Evolutionary conservation across 2,329 filamentous ascomycete species (phyloP).

Genomic region (Decorospora gaudefroyi): DNA sequence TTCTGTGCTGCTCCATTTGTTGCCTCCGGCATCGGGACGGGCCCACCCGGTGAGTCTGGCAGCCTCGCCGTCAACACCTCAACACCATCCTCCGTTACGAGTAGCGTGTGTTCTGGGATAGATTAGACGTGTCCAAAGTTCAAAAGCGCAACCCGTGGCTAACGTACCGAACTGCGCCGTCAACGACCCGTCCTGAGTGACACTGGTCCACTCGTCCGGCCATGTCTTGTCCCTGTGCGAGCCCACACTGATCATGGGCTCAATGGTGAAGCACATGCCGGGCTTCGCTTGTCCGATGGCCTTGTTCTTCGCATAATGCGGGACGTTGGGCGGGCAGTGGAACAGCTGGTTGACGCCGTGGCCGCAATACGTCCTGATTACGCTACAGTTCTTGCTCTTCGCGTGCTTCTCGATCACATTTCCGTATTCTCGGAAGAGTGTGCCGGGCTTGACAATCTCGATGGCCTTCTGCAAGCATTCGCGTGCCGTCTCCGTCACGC

Average conservation of each 20-base stretch:
- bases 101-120: slow-evolving; percentile 72
- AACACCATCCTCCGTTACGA: slow-evolving; percentile 81
- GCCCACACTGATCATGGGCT: slow-evolving; percentile 95
- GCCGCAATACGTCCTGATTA: slow-evolving; percentile 94
- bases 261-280: slow-evolving; percentile 98
- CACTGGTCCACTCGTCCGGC: slow-evolving; percentile 99
- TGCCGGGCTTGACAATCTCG: slow-evolving; percentile 88
- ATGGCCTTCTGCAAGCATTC: slow-evolving; percentile 92
- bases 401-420: slow-evolving; percentile 95
- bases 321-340: slow-evolving; percentile 90
- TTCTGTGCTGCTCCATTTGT: slow-evolving; percentile 25
- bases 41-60: slow-evolving; percentile 74
- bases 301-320: slow-evolving; percentile 99
- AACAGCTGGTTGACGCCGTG: slow-evolving; percentile 94
- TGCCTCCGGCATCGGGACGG: slow-evolving; percentile 61
- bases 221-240: slow-evolving; percentile 92
- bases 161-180: slow-evolving; percentile 87
- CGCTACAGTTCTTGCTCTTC: slow-evolving; percentile 81
- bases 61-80: slow-evolving; percentile 78
- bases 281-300: slow-evolving; percentile 90
- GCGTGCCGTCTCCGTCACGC: slow-evolving; percentile 86
- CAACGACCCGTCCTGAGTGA: slow-evolving; percentile 83
- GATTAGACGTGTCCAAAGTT: slow-evolving; percentile 16
- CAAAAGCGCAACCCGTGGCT: neutral
- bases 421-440: slow-evolving; percentile 88